A percentile compares a stretch with the other conserved stretches of the same genome.
Conservation (phyloP, 1,139 yeast genomes). For the Taphrina flavorubra region DNA sequence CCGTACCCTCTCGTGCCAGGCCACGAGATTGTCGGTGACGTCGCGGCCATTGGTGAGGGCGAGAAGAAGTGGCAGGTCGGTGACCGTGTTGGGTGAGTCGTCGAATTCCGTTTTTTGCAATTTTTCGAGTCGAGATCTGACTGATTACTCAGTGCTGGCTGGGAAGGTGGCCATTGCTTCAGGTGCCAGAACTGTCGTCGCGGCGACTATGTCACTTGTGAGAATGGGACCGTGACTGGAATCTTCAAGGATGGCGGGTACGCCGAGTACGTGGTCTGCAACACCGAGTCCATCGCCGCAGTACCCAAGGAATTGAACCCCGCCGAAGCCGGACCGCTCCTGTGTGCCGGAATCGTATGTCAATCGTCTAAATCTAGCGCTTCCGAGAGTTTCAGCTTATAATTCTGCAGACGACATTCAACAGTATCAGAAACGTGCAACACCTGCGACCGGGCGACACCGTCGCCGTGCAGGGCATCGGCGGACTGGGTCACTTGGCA, state of each 20-base stretch:
- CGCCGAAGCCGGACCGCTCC: slow-evolving; percentile 54
- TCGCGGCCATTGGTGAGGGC: slow-evolving; percentile 60
- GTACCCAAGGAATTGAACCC: slow-evolving; percentile 54
- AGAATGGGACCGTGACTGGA: slow-evolving; percentile 29
- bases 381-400: too few relatives aligned
- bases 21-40: slow-evolving; percentile 65
- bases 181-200: slow-evolving; percentile 16
- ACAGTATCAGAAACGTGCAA: slow-evolving; percentile 24
- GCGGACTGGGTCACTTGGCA: slow-evolving; percentile 57
- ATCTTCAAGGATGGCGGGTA: slow-evolving; percentile 35
- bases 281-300: slow-evolving; percentile 30
- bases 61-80: slow-evolving; percentile 76
- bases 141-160: slow-evolving; percentile 49
- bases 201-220: slow-evolving; percentile 27
- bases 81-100: slow-evolving; percentile 68
- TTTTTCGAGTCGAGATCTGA: background rate
- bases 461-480: slow-evolving; percentile 55
- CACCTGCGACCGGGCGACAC: slow-evolving; percentile 50
- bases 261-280: slow-evolving; percentile 27
- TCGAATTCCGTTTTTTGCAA: too few relatives aligned
- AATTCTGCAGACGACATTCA: slow-evolving; percentile 39
- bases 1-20: slow-evolving; percentile 58
- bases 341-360: slow-evolving; percentile 54
- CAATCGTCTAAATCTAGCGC: slow-evolving; percentile 39
- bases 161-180: slow-evolving; percentile 36